Conservation (phyloP, 2,329 filamentous ascomycete genomes). For the Aaosphaeria pasadenensis region DNA sequence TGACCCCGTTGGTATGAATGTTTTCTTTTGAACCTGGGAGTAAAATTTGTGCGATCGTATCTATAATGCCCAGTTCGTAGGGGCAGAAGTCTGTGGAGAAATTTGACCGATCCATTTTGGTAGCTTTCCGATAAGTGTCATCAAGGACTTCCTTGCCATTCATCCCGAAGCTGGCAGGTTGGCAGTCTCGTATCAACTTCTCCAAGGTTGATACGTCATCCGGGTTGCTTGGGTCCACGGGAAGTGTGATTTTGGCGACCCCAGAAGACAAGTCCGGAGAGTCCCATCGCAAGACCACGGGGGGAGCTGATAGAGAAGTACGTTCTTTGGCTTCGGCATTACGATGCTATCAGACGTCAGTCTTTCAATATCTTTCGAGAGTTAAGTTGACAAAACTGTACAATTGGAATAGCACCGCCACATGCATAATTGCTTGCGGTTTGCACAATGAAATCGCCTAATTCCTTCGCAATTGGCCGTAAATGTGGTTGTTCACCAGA, state of each 20-base stretch:
- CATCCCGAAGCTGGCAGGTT: conserved; percentile 51
- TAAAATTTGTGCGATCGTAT: conserved; percentile 48
- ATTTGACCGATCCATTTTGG: conserved; percentile 45
- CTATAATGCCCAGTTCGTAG: conserved; percentile 52
- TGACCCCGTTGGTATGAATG: conserved; percentile 32
- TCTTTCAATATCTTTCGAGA: no score
- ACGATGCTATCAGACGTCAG: no score
- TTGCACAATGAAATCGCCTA: no score
- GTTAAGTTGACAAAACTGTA: no score
- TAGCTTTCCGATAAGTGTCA: conserved; percentile 52
- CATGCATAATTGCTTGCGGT: no score
- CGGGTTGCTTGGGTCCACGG: background rate
- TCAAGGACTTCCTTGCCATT: conserved; percentile 49
- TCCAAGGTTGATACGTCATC: background rate
- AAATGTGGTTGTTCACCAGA: no score
- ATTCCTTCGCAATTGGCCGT: no score
- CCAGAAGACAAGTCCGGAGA: background rate
- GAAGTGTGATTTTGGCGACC: conserved; percentile 1
- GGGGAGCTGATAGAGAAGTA: background rate
- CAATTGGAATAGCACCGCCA: no score
- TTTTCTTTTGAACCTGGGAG: conserved; percentile 26
- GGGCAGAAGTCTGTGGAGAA: conserved; percentile 54
- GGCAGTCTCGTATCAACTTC: conserved; percentile 11
- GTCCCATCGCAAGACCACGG: conserved; percentile 9
- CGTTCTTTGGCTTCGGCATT: no score